These are phyloP conservation scores for Boletus reticuloceps DNA, from an alignment of 768 basidiomycete species.

Conservation along the genomic window DNA sequence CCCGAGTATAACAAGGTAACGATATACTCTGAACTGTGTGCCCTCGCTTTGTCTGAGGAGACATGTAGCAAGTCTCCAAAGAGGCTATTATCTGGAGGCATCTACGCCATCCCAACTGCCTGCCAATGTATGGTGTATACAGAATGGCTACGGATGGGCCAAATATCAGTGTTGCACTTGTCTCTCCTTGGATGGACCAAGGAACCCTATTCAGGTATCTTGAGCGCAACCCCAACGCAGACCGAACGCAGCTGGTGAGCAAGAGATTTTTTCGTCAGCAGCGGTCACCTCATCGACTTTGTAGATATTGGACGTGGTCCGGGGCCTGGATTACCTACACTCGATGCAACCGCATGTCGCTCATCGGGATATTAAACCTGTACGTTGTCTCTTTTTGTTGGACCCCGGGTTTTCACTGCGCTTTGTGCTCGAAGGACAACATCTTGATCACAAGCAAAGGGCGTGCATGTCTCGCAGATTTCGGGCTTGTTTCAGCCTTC, in stretches of 20 bases:
- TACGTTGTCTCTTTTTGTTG: constrained; percentile 4
- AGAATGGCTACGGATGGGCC: constrained; percentile 10
- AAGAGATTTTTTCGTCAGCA: neutral
- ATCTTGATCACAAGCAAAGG: constrained; percentile 42
- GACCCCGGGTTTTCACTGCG: neutral
- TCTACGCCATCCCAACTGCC: constrained; percentile 34
- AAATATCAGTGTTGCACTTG: constrained; percentile 21
- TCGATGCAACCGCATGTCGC: constrained; percentile 36
- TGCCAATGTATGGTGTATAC: constrained; percentile 36
- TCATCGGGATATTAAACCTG: constrained; percentile 32
- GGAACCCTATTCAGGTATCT: constrained; percentile 34
- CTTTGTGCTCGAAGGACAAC: constrained; percentile 37
- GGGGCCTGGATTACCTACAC: constrained; percentile 45
- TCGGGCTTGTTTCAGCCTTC: constrained; percentile 36
- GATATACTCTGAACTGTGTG: neutral
- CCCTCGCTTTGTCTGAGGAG: neutral
- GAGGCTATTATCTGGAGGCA: constrained; percentile 37
- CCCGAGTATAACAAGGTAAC: constrained; percentile 18
- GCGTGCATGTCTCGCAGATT: constrained; percentile 49
- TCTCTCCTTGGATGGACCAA: constrained; percentile 41
- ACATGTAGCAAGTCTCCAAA: constrained; percentile 21
- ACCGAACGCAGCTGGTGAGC: constrained; percentile 33
- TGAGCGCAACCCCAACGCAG: constrained; percentile 15
- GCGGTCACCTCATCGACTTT: neutral
- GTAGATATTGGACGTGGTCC: constrained; percentile 42